A percentile compares a stretch with the other conserved stretches of the same genome.
These are phyloP conservation scores for Lactarius deliciosus DNA, from an alignment of 768 basidiomycete genomes.

Conservation along the genomic window DNA sequence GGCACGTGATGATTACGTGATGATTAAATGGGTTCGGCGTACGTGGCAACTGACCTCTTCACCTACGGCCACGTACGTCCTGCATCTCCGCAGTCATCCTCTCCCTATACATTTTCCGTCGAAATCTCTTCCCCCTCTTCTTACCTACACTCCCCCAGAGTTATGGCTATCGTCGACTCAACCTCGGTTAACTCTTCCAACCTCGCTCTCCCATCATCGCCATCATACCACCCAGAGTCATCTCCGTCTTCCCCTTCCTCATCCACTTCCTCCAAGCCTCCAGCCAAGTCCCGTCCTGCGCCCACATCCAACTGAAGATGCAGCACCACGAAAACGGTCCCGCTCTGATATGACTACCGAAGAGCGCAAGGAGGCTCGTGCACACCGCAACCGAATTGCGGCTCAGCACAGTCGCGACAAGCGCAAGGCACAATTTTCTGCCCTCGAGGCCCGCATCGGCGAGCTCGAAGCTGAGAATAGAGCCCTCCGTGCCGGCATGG, in stretches of 20 bases:
- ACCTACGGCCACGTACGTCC: constrained; percentile 33
- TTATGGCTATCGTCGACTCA: constrained; percentile 14
- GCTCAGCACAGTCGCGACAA: constrained; percentile 92
- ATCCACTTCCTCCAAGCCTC: constrained; percentile 19
- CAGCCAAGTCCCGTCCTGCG: constrained; percentile 29
- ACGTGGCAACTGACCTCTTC: constrained; percentile 28
- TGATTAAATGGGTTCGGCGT: background rate
- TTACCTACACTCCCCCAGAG: constrained; percentile 5
- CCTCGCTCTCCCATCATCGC: constrained; percentile 18
- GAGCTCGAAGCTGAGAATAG: constrained; percentile 86
- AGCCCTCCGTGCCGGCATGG: constrained; percentile 57
- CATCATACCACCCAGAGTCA: constrained; percentile 11
- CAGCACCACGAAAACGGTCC: constrained; percentile 70
- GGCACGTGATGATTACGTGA: background rate
- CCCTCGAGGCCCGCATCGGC: constrained; percentile 89
- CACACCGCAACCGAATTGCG: constrained; percentile 89
- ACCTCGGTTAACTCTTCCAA: background rate
- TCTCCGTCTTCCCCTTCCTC: constrained; percentile 20
- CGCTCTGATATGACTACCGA: constrained; percentile 64
- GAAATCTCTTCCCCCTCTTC: background rate
- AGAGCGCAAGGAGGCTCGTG: constrained; percentile 84
- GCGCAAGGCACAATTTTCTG: constrained; percentile 85
- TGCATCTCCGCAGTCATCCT: constrained; percentile 26
- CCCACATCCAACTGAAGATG: constrained; percentile 19
- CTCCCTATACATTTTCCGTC: constrained; percentile 10